Evolutionary conservation across 495 filamentous ascomycete genomes (phyloP).

Genomic region (Ascobolus immersus): DNA sequence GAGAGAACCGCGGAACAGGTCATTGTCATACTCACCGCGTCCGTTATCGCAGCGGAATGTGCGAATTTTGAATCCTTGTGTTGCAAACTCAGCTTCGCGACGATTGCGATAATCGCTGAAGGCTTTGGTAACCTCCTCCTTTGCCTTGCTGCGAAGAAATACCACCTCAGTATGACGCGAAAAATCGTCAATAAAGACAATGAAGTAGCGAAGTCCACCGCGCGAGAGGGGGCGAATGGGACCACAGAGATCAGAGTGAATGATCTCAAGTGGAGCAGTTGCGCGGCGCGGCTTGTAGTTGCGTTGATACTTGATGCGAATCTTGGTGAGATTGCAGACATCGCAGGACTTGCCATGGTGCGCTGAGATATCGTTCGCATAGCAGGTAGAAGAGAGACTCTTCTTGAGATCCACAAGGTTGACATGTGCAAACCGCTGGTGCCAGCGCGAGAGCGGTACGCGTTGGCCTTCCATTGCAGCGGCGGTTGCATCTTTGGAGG

Average conservation of each 20-base stretch:
- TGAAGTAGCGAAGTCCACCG: not conserved
- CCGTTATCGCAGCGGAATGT: constrained; percentile 2
- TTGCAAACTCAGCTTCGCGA: not conserved
- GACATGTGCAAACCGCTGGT: no score
- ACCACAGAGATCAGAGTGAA: not conserved
- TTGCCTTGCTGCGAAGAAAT: not conserved
- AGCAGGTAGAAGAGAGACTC: no score
- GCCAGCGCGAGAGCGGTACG: no score
- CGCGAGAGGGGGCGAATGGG: not conserved
- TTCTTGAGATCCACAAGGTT: no score
- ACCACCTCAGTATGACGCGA: not conserved
- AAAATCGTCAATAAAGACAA: constrained; percentile 2
- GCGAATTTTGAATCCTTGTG: not conserved
- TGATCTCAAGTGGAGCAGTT: constrained; percentile 1
- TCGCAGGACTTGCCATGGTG: no score
- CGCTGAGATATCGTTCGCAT: no score
- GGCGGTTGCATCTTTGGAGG: no score
- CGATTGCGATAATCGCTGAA: constrained; percentile 1
- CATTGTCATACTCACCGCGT: constrained; percentile 3
- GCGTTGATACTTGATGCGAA: no score
- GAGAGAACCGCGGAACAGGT: not conserved
- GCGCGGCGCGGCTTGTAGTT: no score
- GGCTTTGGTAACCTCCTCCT: not conserved
- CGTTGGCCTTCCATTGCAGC: no score
- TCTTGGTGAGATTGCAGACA: no score